phyloP scores from a whole-genome alignment of 192 early-diverging fungal genomes.

The Mortierella hygrophila region DNA sequence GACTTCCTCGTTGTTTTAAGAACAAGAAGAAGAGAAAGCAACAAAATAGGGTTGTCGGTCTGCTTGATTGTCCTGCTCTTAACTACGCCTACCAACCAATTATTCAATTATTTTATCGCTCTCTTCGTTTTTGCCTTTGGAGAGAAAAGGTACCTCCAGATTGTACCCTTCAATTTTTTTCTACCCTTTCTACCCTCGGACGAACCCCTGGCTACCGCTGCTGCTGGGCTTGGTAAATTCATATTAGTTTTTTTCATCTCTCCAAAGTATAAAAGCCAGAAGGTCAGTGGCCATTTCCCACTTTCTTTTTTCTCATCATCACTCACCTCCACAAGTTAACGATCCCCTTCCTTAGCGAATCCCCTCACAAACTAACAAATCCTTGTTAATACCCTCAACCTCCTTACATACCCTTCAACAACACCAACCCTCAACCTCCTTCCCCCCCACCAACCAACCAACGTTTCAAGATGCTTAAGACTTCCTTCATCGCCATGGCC shows the following conservation, averaged over 20 bases:
- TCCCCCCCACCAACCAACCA: not conserved
- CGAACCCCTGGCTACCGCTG: not conserved
- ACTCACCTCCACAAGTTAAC: constrained; percentile 10
- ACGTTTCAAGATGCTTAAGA: constrained; percentile 22
- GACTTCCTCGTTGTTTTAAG: no score
- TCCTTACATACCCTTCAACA: not conserved
- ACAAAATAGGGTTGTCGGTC: not conserved
- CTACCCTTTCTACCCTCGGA: no score
- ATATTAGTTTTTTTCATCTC: not conserved
- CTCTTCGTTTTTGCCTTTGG: not conserved
- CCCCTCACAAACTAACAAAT: constrained; percentile 6
- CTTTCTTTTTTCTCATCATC: constrained; percentile 8
- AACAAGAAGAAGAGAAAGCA: not conserved
- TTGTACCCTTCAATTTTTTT: not conserved
- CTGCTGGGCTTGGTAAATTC: not conserved
- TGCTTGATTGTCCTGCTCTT: not conserved
- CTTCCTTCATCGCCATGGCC: constrained; percentile 35
- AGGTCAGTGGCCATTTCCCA: not conserved
- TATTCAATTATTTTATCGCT: constrained; percentile 6
- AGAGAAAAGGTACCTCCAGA: not conserved
- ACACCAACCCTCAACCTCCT: not conserved
- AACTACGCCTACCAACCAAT: not conserved
- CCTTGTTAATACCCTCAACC: not conserved
- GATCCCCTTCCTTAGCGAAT: not conserved
- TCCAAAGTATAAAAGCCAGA: not conserved